Evolutionary conservation across 2,329 filamentous ascomycete genomes (phyloP).

Genomic region (Fusarium solani-melongenae): DNA sequence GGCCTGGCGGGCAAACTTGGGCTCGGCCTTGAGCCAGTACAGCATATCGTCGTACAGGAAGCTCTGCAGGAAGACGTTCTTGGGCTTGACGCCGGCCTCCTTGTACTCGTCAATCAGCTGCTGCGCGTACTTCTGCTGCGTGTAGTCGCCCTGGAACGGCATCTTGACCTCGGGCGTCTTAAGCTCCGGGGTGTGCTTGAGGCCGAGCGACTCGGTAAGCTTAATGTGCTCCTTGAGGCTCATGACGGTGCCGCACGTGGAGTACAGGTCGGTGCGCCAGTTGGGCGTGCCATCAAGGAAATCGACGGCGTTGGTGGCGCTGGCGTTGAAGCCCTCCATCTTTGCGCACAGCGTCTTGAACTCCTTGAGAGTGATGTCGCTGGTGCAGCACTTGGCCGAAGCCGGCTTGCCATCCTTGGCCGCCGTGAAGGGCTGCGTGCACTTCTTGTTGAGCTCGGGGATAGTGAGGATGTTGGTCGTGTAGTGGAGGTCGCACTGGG

Average conservation of each 20-base stretch:
- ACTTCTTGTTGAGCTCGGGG: constrained; percentile 72
- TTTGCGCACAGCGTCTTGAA: constrained; percentile 76
- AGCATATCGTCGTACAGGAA: constrained; percentile 73
- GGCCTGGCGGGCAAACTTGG: constrained; percentile 69
- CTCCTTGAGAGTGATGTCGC: constrained; percentile 75
- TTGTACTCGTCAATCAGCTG: constrained; percentile 73
- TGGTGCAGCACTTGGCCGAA: constrained; percentile 75
- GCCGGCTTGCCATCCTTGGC: constrained; percentile 62
- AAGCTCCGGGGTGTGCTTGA: constrained; percentile 74
- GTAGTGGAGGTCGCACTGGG: constrained; percentile 74
- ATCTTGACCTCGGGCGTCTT: constrained; percentile 77
- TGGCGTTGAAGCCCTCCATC: constrained; percentile 73
- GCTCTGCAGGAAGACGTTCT: constrained; percentile 71
- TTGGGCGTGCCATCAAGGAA: constrained; percentile 68
- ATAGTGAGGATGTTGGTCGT: constrained; percentile 74
- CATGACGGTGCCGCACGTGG: constrained; percentile 71
- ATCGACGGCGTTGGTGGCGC: constrained; percentile 66
- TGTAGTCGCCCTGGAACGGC: constrained; percentile 74
- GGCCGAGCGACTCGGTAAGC: constrained; percentile 66
- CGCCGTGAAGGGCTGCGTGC: constrained; percentile 70
- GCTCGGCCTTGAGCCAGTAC: constrained; percentile 74
- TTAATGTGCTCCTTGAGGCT: constrained; percentile 71
- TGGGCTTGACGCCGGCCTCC: constrained; percentile 61
- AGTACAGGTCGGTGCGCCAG: constrained; percentile 75
- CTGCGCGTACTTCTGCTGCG: constrained; percentile 72